A percentile compares a stretch with the other conserved stretches of the same genome.
These are phyloP conservation scores for Metschnikowia proteae DNA, from an alignment of 805 yeast genomes.

Conservation along the genomic window DNA sequence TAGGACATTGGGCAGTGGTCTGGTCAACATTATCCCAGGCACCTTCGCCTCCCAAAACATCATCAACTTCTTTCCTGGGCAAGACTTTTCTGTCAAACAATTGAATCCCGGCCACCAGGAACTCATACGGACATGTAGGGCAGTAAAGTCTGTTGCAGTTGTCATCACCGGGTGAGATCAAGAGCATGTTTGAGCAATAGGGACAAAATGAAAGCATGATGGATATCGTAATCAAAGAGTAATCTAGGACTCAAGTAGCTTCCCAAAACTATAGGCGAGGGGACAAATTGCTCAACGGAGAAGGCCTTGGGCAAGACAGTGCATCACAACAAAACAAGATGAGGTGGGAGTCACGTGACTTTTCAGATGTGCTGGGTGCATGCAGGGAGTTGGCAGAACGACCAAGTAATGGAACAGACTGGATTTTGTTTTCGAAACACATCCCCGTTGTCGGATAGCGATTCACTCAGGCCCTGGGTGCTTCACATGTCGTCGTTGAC, in stretches of 20 bases:
- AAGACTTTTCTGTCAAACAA: slow-evolving; percentile 81
- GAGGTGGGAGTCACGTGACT: slow-evolving; percentile 1
- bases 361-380: not conserved
- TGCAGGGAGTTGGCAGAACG: not conserved
- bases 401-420: no score
- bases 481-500: no score
- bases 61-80: slow-evolving; percentile 89
- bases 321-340: slow-evolving; percentile 1
- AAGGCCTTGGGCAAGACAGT: not conserved
- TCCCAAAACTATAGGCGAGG: not conserved
- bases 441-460: no score
- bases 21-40: slow-evolving; percentile 99
- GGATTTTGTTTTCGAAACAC: no score
- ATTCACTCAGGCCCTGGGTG: no score
- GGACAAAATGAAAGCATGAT: slow-evolving; percentile 93
- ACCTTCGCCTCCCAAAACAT: slow-evolving; percentile 93
- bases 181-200: slow-evolving; percentile 85
- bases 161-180: slow-evolving; percentile 54
- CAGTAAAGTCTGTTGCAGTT: slow-evolving; percentile 73
- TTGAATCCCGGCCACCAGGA: slow-evolving; percentile 78
- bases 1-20: slow-evolving; percentile 88
- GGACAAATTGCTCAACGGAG: not conserved
- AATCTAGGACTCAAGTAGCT: not conserved
- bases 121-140: slow-evolving; percentile 93
- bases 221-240: no score